Base-by-base conservation (phyloP, 352 stramenopile species). In the Globisporangium viniferum region DNA sequence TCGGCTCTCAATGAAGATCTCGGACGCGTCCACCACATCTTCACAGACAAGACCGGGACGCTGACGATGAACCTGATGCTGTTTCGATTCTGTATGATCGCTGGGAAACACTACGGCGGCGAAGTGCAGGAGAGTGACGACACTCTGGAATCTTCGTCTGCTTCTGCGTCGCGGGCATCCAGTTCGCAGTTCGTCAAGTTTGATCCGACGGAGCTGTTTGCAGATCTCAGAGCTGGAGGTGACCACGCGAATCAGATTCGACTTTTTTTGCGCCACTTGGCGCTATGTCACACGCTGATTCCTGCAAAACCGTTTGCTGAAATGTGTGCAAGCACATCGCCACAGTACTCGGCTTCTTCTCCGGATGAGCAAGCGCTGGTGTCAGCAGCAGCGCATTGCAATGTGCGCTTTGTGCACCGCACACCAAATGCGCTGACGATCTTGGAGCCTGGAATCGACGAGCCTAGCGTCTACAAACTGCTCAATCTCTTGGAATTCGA, bases 401-500 rank as follows among this genome's bases (percentile, higher is more conserved):
- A 94, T 63, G 86, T 95, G 33, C 80, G 82, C 15, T 92, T 92
- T 70, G 78, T 93, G 48, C 79, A 95, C 66, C 78, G 86, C 24
- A 90, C 86, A n/a, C 79, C 86, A 15, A 75, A 69, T n/a, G 58
- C 73, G 31, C 82, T 90, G 59, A 83, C 71, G 65, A 74, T 91
- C 5, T 58, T 86, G 62, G 84, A 92, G 57, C 62, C 78, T 20
- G 77, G 81, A 7, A 58, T 78, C 55, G 49, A 67, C 59, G 24
- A 57, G 9, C 75, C 72, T 35, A 72, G 66, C 51, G 85, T 85
- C 6, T 99, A 96, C 84, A 82, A 89, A 18, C 72, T 99, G 49
- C 76, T 98, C 33, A 94, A 97, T 27, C 76, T 99, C 5, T 95
- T 99, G 56, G 97, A 99, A 72, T 99, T 99, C 78, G 93, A 99